Base-by-base conservation (phyloP, 1,284 basidiomycete species). In the Xerocomus cyaneibrunnescens region DNA sequence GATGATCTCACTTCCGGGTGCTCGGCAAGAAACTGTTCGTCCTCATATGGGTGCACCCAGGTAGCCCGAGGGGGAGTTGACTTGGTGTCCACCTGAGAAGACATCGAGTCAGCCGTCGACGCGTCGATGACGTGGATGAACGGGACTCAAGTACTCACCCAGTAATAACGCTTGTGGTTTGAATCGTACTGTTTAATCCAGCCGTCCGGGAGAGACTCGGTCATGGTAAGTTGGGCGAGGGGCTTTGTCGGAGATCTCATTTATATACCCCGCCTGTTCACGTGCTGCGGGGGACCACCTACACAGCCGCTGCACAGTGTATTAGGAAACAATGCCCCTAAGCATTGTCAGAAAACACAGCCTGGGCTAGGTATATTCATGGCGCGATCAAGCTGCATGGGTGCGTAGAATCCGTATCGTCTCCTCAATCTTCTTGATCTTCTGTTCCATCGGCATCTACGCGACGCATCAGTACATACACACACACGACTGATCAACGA, bases 11-110 rank as follows among this genome's bases (percentile, higher is more conserved):
- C 58, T 13, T 80, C 76, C 13, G 85, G 82, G 58, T 86, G 78
- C 51, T 80, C 77, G 16, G 53, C 60, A 23, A 86, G 71, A 65
- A 77, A 88, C 51, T 80, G 74, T 47, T 83, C 78, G 61, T 87
- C 85, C 49, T 88, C 81, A 55, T 80, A 81, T 1, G 87, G 86
- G 61, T 89, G 84, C 3, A 76, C 74, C 86, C 86, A 89, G 56
- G 81, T 87, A 0, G 82, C 75, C 3, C 86, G 78, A 7, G 84
- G 80, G n/a, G 87, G 86, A 3, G 68, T 72, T 5, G 79, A 77
- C 45, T 69, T 74, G 0, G 84, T 88, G 57, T 89, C 83, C n/a
- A 87, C 81, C 84, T 62, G 79, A 49, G 0, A 37, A 45, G 23
- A 53, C 34, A 35, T 42, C 40, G 7, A 7, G 17, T 47, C 38